Evolutionary conservation across 257 asterid genomes (phyloP).

Genomic region (Linaria vulgaris): DNA sequence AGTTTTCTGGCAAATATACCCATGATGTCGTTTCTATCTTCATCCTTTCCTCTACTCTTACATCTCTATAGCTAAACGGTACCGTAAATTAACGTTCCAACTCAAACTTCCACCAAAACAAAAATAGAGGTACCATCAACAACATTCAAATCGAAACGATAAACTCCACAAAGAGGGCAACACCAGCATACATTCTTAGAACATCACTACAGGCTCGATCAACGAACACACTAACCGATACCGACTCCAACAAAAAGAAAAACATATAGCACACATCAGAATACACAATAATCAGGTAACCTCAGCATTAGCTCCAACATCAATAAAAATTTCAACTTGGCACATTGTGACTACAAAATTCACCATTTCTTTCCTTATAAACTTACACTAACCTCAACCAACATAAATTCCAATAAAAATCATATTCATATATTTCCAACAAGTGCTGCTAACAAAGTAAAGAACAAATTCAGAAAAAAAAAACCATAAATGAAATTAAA

Average conservation of each 20-base stretch:
- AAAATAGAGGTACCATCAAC: not conserved
- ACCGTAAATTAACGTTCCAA: not conserved
- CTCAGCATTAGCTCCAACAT: slow-evolving; percentile 5
- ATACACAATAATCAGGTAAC: not conserved
- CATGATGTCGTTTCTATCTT: not conserved
- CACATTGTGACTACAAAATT: not conserved
- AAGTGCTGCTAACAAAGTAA: not conserved
- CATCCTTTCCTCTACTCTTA: not conserved
- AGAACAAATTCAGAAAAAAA: not conserved
- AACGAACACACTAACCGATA: slow-evolving; percentile 1
- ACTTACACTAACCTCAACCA: no score
- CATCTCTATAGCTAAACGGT: not conserved
- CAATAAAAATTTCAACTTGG: not conserved
- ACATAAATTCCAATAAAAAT: no score
- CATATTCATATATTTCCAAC: no score
- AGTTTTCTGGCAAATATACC: not conserved
- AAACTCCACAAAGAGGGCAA: not conserved
- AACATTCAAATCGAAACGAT: not conserved
- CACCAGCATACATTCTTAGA: not conserved
- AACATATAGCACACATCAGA: not conserved
- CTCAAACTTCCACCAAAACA: not conserved
- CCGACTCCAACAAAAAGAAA: not conserved
- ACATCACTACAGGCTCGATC: not conserved
- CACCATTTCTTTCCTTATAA: no score
- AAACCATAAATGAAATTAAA: not conserved